These are phyloP conservation scores for Microcyclospora tardicrescens DNA, from an alignment of 2,329 filamentous ascomycete species.

Conservation along the genomic window DNA sequence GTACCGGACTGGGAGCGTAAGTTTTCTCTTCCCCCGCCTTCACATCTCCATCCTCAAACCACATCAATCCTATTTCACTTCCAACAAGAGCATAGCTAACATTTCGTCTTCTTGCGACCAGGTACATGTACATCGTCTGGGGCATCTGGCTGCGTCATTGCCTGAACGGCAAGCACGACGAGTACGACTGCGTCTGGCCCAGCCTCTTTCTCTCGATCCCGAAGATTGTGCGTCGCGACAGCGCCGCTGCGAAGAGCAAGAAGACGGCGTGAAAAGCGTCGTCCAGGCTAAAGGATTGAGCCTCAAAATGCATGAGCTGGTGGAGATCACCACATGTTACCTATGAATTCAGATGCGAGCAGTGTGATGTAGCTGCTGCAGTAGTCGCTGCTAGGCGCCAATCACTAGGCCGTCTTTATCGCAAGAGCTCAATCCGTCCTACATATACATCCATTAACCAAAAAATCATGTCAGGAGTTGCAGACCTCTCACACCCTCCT, in stretches of 20 bases:
- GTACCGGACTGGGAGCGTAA: conserved; percentile 70
- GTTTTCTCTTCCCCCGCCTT: not conserved
- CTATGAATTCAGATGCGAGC: too few species aligned
- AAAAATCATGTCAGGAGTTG: too few species aligned
- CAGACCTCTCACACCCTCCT: too few species aligned
- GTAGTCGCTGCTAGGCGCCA: too few species aligned
- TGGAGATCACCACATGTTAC: too few species aligned
- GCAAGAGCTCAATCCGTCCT: too few species aligned
- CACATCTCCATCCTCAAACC: not conserved
- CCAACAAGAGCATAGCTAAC: not conserved
- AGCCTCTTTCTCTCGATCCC: conserved; percentile 44
- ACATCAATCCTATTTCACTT: not conserved
- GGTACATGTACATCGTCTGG: conserved; percentile 37
- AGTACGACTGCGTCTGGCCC: conserved; percentile 60
- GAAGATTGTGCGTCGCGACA: conserved; percentile 30
- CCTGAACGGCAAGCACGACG: conserved; percentile 57
- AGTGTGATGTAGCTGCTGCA: too few species aligned
- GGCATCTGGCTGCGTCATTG: conserved; percentile 70
- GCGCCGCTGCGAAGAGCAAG: conserved; percentile 19
- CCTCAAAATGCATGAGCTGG: too few species aligned
- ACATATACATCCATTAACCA: too few species aligned
- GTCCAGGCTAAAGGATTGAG: too few species aligned
- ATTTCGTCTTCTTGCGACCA: not conserved
- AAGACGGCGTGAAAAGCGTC: conserved; percentile 10
- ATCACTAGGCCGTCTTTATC: too few species aligned